These are phyloP conservation scores for Phalaenopsis hybrid DNA, from an alignment of 116 monocot genomes.

Conservation along the genomic window DNA sequence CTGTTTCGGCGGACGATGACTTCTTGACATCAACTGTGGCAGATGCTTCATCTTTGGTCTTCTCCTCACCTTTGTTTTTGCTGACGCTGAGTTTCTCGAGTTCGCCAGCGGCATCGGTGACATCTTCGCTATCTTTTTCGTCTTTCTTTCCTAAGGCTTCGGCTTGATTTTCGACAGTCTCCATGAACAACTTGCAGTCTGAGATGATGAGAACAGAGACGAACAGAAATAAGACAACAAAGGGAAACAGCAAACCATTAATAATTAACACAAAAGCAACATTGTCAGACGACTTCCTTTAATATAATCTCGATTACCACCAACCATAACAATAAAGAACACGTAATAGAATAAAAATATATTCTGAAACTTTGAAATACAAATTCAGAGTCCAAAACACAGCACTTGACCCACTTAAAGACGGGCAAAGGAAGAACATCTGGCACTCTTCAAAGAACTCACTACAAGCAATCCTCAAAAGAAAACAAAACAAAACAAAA, in stretches of 20 bases:
- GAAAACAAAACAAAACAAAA: no score
- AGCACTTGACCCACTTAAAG: no score
- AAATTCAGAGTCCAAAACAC: no score
- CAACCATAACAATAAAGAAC: no score
- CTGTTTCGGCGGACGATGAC: not conserved
- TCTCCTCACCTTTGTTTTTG: not conserved
- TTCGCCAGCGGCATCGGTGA: slow-evolving; percentile 1
- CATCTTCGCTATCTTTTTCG: slow-evolving; percentile 17
- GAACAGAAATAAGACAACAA: not conserved
- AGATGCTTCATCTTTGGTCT: not conserved
- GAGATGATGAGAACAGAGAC: not conserved
- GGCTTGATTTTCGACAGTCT: slow-evolving; percentile 7
- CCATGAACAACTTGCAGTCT: slow-evolving; percentile 19
- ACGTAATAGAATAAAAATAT: no score
- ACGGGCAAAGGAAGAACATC: no score
- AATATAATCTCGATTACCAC: no score
- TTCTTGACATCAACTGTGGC: not conserved
- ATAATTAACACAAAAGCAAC: not conserved
- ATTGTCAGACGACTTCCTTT: no score
- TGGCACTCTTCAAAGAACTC: no score
- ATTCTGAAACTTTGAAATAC: no score
- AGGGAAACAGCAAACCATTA: not conserved
- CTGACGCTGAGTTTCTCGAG: slow-evolving; percentile 8
- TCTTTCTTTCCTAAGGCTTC: slow-evolving; percentile 4
- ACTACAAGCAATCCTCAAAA: no score